phyloP scores from a whole-genome alignment of 1,139 yeast species.

The Hansenula anomala region DNA sequence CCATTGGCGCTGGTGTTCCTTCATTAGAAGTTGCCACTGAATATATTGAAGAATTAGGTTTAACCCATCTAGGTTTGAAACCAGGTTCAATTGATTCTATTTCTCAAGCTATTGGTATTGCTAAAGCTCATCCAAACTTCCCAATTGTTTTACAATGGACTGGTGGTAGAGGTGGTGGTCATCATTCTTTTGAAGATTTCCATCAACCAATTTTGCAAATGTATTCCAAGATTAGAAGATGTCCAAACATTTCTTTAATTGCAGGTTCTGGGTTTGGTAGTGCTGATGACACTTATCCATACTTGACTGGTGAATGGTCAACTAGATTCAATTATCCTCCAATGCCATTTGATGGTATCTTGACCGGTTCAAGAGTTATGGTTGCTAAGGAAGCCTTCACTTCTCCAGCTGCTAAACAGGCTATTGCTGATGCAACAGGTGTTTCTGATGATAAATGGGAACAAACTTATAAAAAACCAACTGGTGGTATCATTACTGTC shows the following conservation, averaged over 20 bases:
- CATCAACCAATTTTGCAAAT: conserved; percentile 95
- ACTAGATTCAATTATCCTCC: conserved; percentile 81
- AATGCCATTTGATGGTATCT: conserved; percentile 98
- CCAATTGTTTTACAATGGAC: conserved; percentile 99
- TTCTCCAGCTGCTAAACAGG: conserved; percentile 88
- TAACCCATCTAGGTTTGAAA: conserved; percentile 91
- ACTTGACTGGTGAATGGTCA: conserved; percentile 97
- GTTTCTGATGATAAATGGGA: conserved; percentile 90
- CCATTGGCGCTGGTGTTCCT: conserved; percentile 99
- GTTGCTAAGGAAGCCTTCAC: conserved; percentile 95
- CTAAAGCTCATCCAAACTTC: conserved; percentile 92
- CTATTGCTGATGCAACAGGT: conserved; percentile 89
- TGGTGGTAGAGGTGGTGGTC: conserved; percentile 99
- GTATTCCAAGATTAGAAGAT: conserved; percentile 92
- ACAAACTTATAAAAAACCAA: conserved; percentile 85
- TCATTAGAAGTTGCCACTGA: conserved; percentile 96
- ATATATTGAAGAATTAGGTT: conserved; percentile 86
- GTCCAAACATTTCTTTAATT: conserved; percentile 79
- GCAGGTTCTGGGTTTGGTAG: conserved; percentile 99
- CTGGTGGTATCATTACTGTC: conserved; percentile 96
- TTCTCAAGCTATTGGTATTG: conserved; percentile 79
- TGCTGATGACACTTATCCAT: conserved; percentile 94
- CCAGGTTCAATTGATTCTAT: conserved; percentile 97
- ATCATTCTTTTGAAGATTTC: conserved; percentile 98
- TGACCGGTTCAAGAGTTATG: conserved; percentile 97